Evolutionary conservation across 371 early-diverging fungal species (phyloP), one percentile per base, ranked within the genome.

Genomic region (Mortierella polycephala): DNA sequence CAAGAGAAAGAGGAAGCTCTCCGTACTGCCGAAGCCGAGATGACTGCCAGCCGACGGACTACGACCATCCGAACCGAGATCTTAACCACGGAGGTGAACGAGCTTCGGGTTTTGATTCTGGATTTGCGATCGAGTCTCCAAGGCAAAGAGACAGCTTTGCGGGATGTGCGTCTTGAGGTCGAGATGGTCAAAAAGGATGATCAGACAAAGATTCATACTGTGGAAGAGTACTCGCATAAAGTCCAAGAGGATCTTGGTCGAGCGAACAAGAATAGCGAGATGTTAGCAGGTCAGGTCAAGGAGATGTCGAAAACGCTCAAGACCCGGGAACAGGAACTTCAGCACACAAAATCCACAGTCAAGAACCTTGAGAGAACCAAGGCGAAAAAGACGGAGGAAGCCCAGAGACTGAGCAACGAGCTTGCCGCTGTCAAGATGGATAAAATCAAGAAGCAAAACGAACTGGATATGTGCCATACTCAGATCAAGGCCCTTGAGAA

Each of bases 401-500:
- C 60, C 37, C 37, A 41, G 10, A 60, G 60, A 39, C 18, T 67
- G 54, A 37, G 23, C 9, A 23, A 18, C 0, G 47, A 67, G 54
- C 23, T 69, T 7, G 42, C 6, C 5, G 12, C 44, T 6, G 20
- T 69, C 21, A 69, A 50, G 52, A 57, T 57, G 20, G 45, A 50
- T 12, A 47, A 57, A 56, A 0, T 14, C 0, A 37, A 62, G 8
- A 62, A 61, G 5, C 54, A 61, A 50, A 45, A 37, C 12, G 69
- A 69, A 44, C 50, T 69, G 14, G 18, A 56, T 13, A 20, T 44
- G 1, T 62, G 50, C 20, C 62, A 50, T 7, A 11, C 57, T 0
- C 20, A 62, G 51, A 69, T 69, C 51, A 62, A 57, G 44, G 10
- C 37, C 7, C 62, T 69, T 0, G 69, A 69, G 44, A 57, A 62